Evolutionary conservation across 2,329 filamentous ascomycete genomes (phyloP).

Genomic region (Monilinia laxa): DNA sequence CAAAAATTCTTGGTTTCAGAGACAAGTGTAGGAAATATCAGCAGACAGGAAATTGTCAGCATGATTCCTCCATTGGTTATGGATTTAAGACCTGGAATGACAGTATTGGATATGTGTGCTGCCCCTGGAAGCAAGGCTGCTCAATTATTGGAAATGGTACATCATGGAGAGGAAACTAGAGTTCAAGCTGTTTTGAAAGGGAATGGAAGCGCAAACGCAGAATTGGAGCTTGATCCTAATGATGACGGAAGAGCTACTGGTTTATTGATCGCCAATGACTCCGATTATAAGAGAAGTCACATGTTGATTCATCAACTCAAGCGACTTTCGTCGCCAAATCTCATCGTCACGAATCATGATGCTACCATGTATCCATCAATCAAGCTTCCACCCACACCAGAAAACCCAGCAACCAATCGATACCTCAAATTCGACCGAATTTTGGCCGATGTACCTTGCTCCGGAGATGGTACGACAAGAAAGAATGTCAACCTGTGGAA

Average conservation of each 20-base stretch:
- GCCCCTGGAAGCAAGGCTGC: slow-evolving; percentile 96
- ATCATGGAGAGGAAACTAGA: slow-evolving; percentile 85
- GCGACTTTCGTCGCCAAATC: slow-evolving; percentile 90
- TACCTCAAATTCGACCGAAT: slow-evolving; percentile 98
- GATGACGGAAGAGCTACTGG: slow-evolving; percentile 89
- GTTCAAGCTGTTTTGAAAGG: slow-evolving; percentile 65
- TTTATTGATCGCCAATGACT: slow-evolving; percentile 90
- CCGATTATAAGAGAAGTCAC: slow-evolving; percentile 94
- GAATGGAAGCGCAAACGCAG: slow-evolving; percentile 42
- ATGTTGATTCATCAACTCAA: slow-evolving; percentile 98
- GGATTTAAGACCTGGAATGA: slow-evolving; percentile 88
- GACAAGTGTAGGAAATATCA: slow-evolving; percentile 96
- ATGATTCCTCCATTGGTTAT: slow-evolving; percentile 97
- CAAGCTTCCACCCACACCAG: slow-evolving; percentile 65
- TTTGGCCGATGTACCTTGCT: slow-evolving; percentile 93
- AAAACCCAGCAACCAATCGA: slow-evolving; percentile 55
- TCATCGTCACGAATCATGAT: slow-evolving; percentile 97
- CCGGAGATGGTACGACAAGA: slow-evolving; percentile 87
- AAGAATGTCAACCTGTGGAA: slow-evolving; percentile 96
- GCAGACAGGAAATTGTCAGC: slow-evolving; percentile 93
- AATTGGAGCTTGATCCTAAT: slow-evolving; percentile 56
- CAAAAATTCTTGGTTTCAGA: slow-evolving; percentile 98
- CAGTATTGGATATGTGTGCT: slow-evolving; percentile 91
- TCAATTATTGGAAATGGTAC: slow-evolving; percentile 91
- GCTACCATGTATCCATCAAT: slow-evolving; percentile 94